Conservation (phyloP, 2,329 filamentous ascomycete genomes). For the Colletotrichum falcatum region DNA sequence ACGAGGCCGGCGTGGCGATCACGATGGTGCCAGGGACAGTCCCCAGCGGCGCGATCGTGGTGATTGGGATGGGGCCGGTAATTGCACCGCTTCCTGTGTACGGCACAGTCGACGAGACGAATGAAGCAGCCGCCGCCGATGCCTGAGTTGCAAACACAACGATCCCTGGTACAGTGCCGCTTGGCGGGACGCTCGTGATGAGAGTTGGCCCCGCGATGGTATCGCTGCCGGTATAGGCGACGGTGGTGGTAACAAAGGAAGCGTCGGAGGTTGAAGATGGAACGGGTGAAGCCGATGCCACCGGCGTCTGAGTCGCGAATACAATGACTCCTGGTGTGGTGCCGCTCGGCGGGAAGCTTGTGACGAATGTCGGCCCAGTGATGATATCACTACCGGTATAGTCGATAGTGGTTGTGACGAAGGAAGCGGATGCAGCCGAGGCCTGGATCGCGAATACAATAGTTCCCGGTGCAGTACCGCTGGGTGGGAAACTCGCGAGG, state of each 20-base stretch:
- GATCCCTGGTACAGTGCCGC: slow-evolving; percentile 21
- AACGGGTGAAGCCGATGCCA: too few species aligned
- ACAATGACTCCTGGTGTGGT: slow-evolving; percentile 27
- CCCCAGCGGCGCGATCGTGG: not conserved
- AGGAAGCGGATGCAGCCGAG: slow-evolving; percentile 4
- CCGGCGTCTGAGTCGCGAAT: not conserved
- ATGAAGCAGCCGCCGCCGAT: slow-evolving; percentile 8
- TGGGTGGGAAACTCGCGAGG: slow-evolving; percentile 17
- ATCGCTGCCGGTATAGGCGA: slow-evolving; percentile 7
- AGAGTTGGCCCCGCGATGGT: not conserved
- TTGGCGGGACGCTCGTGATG: slow-evolving; percentile 17
- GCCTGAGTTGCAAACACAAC: slow-evolving; percentile 14
- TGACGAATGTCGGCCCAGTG: not conserved
- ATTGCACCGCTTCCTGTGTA: slow-evolving; percentile 5
- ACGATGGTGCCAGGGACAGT: slow-evolving; percentile 19
- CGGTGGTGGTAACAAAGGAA: slow-evolving; percentile 30
- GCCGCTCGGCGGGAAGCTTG: slow-evolving; percentile 21
- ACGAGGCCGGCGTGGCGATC: slow-evolving; percentile 9
- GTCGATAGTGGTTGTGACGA: slow-evolving; percentile 24
- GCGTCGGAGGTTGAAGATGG: not conserved
- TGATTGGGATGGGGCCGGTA: not conserved
- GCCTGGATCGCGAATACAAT: slow-evolving; percentile 9
- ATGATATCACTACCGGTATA: slow-evolving; percentile 1
- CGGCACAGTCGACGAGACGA: slow-evolving; percentile 27
- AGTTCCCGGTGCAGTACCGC: slow-evolving; percentile 23